phyloP scores from a whole-genome alignment of 2,329 filamentous ascomycete species.

The Fusarium brachygibbosum region DNA sequence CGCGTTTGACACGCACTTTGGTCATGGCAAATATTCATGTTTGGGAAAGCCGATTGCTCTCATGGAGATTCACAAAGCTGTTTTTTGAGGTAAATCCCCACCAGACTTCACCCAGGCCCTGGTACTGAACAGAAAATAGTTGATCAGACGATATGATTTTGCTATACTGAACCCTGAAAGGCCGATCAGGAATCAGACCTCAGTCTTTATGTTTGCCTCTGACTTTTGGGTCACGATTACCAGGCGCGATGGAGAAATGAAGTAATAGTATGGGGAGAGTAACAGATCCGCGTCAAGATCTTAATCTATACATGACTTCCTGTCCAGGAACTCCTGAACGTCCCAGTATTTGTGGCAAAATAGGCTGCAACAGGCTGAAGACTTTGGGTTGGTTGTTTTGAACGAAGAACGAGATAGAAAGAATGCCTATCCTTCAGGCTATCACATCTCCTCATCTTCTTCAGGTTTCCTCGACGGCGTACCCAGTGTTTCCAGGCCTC shows the following conservation, averaged over 20 bases:
- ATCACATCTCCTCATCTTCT: slow-evolving; percentile 39
- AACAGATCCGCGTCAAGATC: neutral
- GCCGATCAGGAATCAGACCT: slow-evolving; percentile 53
- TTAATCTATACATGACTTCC: too few relatives aligned
- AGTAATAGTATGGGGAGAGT: too few relatives aligned
- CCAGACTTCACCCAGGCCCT: too few relatives aligned
- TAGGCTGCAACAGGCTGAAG: neutral
- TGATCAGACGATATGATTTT: slow-evolving; percentile 52
- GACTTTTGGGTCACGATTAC: slow-evolving; percentile 55
- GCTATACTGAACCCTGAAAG: slow-evolving; percentile 52
- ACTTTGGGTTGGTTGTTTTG: neutral
- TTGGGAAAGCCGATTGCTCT: too few relatives aligned
- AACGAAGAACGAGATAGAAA: neutral
- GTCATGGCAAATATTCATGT: too few relatives aligned
- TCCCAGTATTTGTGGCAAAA: neutral
- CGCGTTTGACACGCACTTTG: too few relatives aligned
- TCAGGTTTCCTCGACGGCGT: slow-evolving; percentile 47
- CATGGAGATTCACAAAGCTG: too few relatives aligned
- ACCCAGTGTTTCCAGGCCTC: slow-evolving; percentile 56
- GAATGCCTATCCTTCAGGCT: neutral
- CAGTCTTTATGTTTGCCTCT: slow-evolving; percentile 54
- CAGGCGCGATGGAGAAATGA: slow-evolving; percentile 22
- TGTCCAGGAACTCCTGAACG: neutral
- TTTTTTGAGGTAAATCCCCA: too few relatives aligned
- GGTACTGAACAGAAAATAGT: too few relatives aligned